Evolutionary conservation across 1,139 yeast genomes (phyloP), one percentile per base, ranked within the genome.

Genomic region (Magnusiomyces ingens): DNA sequence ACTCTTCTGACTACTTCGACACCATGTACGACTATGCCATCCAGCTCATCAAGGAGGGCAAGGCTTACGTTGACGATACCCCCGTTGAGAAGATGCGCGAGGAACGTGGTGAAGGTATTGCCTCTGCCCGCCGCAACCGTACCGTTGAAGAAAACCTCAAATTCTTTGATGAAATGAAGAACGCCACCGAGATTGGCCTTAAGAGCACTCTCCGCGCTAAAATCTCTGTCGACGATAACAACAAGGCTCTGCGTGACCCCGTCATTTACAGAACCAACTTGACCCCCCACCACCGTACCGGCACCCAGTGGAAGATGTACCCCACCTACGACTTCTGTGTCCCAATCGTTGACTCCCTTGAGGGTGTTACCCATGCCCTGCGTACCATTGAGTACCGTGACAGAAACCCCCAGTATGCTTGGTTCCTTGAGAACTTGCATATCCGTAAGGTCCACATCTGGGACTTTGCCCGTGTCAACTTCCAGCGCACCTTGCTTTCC

Each of bases 271-370:
- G 99, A 79, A 85, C 95, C 74, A 91, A 91, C 78, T 75, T 87
- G 68, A 89, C 95, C 59, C 97, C 99, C 55, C 99, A 93, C 69
- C 98, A 91, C 75, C 85, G 96, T 74, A 91, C 98, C 49, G 97
- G 97, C 51, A 68, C 84, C 50, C 65, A 75, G 54, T 93, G 98
- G 98, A 93, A 91, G 73, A 81, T 90, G 70, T 93, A 93, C 75
- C 98, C 99, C 66, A 90, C 96, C 51, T 93, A 93, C 71, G 99
- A 93, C 73, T 93, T 93, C 85, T 91, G 98, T 78, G 95, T 87
- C 58, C 98, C 98, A 56, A 81, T 91, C 55, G 97, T 93, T 57
- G 99, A 93, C 71, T 76, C 97, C 35, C 67, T 89, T 56, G 98
- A 93, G 75, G 98, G 98, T 63, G 96, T 93, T 47, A 93, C 98